phyloP scores from a whole-genome alignment of 768 basidiomycete species.

The Xerocomellus amylosporus region DNA sequence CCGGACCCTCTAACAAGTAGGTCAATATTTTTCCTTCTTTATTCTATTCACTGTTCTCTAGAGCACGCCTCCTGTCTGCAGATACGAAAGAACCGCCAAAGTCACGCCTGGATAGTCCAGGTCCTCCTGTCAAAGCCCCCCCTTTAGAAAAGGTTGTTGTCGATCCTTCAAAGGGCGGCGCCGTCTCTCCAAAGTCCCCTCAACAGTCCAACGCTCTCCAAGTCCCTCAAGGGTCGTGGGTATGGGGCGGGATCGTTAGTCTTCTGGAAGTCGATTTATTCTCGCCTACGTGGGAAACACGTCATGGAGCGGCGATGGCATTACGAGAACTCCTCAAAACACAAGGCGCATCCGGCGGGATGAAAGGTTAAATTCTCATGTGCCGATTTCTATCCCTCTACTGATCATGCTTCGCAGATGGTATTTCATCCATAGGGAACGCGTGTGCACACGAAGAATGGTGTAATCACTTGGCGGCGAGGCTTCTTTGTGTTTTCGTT shows the following conservation, averaged over 20 bases:
- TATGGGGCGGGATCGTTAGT: slow-evolving; percentile 82
- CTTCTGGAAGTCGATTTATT: slow-evolving; percentile 81
- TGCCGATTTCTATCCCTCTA: neutral
- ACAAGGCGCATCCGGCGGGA: slow-evolving; percentile 81
- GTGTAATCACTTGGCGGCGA: slow-evolving; percentile 86
- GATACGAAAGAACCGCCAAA: slow-evolving; percentile 51
- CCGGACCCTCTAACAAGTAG: slow-evolving; percentile 60
- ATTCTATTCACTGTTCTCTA: slow-evolving; percentile 27
- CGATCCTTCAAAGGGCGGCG: slow-evolving; percentile 83
- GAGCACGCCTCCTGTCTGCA: slow-evolving; percentile 69
- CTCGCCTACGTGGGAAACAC: slow-evolving; percentile 86
- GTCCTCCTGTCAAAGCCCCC: slow-evolving; percentile 36
- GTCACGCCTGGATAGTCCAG: slow-evolving; percentile 61
- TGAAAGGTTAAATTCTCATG: slow-evolving; percentile 51
- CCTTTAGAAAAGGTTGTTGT: slow-evolving; percentile 65
- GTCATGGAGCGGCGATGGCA: slow-evolving; percentile 93
- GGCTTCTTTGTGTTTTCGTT: slow-evolving; percentile 85
- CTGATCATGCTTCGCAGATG: slow-evolving; percentile 40
- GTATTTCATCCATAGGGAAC: slow-evolving; percentile 54
- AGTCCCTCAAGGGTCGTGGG: slow-evolving; percentile 72
- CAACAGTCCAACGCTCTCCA: slow-evolving; percentile 77
- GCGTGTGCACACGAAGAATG: slow-evolving; percentile 71
- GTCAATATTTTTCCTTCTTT: slow-evolving; percentile 15
- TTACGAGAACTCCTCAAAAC: slow-evolving; percentile 82
- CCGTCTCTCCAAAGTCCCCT: slow-evolving; percentile 73